Percentiles rank a stretch among this genome's conserved stretches.
These are phyloP conservation scores for Candida qinlingensis DNA, from an alignment of 805 yeast genomes.

Conservation along the genomic window DNA sequence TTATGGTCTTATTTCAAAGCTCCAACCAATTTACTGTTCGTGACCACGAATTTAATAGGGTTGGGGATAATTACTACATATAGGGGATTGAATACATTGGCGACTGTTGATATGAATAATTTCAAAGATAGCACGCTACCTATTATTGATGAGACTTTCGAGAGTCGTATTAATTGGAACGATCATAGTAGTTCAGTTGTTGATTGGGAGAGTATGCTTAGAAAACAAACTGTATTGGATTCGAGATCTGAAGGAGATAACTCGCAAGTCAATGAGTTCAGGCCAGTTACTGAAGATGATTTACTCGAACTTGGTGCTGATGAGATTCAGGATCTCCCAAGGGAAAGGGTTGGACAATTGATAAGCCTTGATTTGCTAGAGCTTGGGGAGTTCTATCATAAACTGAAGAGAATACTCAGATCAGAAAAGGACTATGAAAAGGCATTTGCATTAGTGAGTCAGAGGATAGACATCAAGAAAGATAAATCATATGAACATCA, in stretches of 20 bases:
- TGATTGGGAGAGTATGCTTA: neutral
- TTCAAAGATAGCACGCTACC: neutral
- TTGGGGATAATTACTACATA: slow-evolving; percentile 30
- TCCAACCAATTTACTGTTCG: slow-evolving; percentile 33
- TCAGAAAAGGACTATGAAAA: neutral
- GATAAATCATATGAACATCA: neutral
- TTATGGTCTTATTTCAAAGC: slow-evolving; percentile 35
- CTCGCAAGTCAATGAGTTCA: neutral
- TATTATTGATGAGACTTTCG: neutral
- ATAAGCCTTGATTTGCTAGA: slow-evolving; percentile 2
- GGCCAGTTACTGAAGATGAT: slow-evolving; percentile 11
- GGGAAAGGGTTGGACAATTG: slow-evolving; percentile 6
- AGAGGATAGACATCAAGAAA: neutral
- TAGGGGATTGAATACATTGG: slow-evolving; percentile 24
- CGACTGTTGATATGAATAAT: slow-evolving; percentile 1
- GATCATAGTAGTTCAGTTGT: neutral
- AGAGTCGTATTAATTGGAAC: neutral
- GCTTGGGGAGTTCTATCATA: neutral
- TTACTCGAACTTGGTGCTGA: slow-evolving; percentile 2
- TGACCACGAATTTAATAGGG: slow-evolving; percentile 31
- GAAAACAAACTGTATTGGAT: neutral
- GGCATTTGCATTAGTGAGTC: neutral
- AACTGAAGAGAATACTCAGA: neutral
- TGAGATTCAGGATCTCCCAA: neutral
- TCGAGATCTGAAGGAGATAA: neutral